Evolutionary conservation across 495 filamentous ascomycete genomes (phyloP), one percentile per base, ranked within the genome.

Genomic region (Haplographium delicatum): DNA sequence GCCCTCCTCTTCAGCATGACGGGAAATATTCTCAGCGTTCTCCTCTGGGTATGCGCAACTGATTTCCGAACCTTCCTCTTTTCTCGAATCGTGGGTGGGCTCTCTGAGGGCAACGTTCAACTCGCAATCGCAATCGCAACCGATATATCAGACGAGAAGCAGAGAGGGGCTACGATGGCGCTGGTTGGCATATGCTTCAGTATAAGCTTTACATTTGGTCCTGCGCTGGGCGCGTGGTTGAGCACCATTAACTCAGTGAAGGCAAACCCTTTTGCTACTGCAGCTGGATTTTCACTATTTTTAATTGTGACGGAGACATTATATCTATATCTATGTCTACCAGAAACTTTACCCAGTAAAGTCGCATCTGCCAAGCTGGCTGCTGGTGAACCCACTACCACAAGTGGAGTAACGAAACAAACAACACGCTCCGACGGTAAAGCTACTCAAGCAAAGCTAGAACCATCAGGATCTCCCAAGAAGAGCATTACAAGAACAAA

Each of bases 81-180:
- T 5, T 93, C 87, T 59, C 83, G 93, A 31, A 72, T 99, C 13
- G 86, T 99, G 2, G 93, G 93, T 13, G 93, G 93, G 0, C 69
- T 99, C 51, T 95, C 90, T 44, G 93, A 99, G 64, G 94, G 91
- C 22, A 99, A 99, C 60, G 88, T 99, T 0, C 93, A 99, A 69
- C 72, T 99, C 2, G 94, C 94, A 16, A 90, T 89, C 46, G 94
- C 94, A 33, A 99, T 99, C 60, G 93, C 94, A 9, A 94, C 93
- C 6, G 93, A 99, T 67, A 86, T 99, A 50, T 93, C 86, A 48
- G 88, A 93, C 59, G 81, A 86, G 44, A 75, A 78, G 38, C 84
- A 80, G 48, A 78, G 93, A 20, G 88, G 89, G 1, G 82, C 86
- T 13, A 95, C 94, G 24, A 96, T 99, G 84, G 93, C 93, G 11